Evolutionary conservation across 257 asterid genomes (phyloP).

Genomic region (Cynanchum wilfordii): DNA sequence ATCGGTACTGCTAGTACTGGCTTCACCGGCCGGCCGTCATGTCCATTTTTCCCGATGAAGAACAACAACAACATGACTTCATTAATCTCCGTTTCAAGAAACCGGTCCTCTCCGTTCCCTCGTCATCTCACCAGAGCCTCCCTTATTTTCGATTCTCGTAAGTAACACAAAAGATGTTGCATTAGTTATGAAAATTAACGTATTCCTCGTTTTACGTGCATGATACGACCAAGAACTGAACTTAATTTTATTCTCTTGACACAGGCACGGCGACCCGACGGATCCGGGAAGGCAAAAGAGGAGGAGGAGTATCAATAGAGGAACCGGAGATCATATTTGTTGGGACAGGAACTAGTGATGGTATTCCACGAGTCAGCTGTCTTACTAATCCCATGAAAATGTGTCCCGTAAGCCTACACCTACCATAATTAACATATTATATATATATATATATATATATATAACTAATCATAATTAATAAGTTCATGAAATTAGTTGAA

Average conservation of each 20-base stretch:
- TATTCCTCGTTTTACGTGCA: background rate
- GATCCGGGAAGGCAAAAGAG: too few species aligned
- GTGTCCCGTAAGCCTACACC: slow-evolving; percentile 54
- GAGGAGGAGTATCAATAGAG: slow-evolving; percentile 14
- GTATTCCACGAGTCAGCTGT: slow-evolving; percentile 98
- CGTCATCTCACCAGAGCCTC: slow-evolving; percentile 39
- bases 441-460: too few species aligned
- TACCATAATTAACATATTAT: too few species aligned
- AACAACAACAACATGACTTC: background rate
- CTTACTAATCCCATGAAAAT: slow-evolving; percentile 67
- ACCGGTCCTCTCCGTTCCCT: slow-evolving; percentile 27
- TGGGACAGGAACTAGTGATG: slow-evolving; percentile 98
- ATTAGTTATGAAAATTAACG: background rate
- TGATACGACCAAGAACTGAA: too few species aligned
- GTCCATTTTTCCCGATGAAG: slow-evolving; percentile 24
- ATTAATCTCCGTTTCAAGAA: slow-evolving; percentile 30
- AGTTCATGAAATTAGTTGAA: background rate
- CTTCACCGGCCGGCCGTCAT: slow-evolving; percentile 16
- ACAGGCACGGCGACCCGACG: slow-evolving; percentile 36
- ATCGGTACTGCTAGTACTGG: slow-evolving; percentile 12
- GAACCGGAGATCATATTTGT: slow-evolving; percentile 74
- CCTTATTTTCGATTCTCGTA: slow-evolving; percentile 42
- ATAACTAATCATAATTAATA: too few species aligned
- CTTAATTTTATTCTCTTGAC: too few species aligned
- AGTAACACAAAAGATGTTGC: slow-evolving; percentile 23